Evolutionary conservation across 352 stramenopile genomes (phyloP), one percentile per base, ranked within the genome.

Genomic region (Phytophthora citricola): DNA sequence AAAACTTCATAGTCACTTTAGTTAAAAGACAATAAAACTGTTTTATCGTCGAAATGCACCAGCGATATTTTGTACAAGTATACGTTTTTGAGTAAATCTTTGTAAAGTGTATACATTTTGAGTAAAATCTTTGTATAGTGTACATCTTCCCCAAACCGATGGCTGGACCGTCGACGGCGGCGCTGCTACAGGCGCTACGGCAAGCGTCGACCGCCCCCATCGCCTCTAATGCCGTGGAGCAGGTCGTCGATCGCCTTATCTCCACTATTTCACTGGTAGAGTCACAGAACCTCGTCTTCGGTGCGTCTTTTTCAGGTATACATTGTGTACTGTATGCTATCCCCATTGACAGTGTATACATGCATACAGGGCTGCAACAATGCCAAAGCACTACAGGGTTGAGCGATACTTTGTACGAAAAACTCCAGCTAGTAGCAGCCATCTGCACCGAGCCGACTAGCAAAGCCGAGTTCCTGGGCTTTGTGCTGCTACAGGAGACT

Each of bases 391-490:
- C 46, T 43, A 27, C 22, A n/a, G 14, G 15, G 12, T 36, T 53
- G 2, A 58, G 41, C 39, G 48, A n/a, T 24, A 45, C 5, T 51
- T 54, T 70, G 51, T 63, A 67, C 53, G 36, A 39, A 4, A 69
- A 64, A 10, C 53, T 92, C 8, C 72, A 77, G 69, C 70, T 79
- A 56, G 60, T 71, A 11, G 75, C 72, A 3, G 52, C 71, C 2
- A 77, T 92, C 40, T 88, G 83, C 61, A 54, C 56, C 2, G 54
- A 78, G 27, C 79, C 83, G 20, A 48, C 44, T 5, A 72, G 59
- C 59, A 92, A 92, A 66, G 79, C 75, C 5, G 69, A 81, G 54
- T 81, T 71, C 39, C 60, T 92, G 2, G 81, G 79, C 20, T 81
- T 79, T 31, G 57, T 63, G 34, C 48, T 92, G 9, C 36, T 84